A percentile compares a stretch with the other conserved stretches of the same genome.
These are phyloP conservation scores for Podila verticillata DNA, from an alignment of 192 early-diverging fungal genomes.

Conservation along the genomic window DNA sequence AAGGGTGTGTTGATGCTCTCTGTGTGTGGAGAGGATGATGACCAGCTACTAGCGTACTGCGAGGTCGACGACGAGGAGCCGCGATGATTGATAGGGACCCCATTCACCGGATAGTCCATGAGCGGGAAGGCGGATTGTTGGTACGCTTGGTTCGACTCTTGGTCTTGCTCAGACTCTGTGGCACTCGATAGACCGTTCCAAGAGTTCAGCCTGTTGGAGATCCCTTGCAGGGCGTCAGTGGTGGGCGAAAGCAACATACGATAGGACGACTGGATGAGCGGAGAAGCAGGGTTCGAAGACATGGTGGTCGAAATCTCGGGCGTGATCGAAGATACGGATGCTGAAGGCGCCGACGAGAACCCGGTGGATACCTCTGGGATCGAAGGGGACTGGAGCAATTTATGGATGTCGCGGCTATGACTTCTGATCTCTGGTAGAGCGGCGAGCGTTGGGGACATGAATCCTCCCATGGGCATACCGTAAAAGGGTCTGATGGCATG, in stretches of 20 bases:
- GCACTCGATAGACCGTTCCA: slow-evolving; percentile 28
- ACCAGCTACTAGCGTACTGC: background rate
- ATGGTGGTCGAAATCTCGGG: background rate
- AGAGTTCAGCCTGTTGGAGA: slow-evolving; percentile 32
- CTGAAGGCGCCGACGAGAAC: slow-evolving; percentile 4
- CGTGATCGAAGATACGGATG: background rate
- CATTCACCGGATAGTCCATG: background rate
- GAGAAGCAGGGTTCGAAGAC: slow-evolving; percentile 15
- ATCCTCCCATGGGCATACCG: slow-evolving; percentile 46
- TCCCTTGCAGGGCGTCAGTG: slow-evolving; percentile 16
- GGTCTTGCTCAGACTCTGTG: background rate
- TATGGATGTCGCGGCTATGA: background rate
- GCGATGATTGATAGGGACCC: background rate
- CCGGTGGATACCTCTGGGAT: slow-evolving; percentile 1
- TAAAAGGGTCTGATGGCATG: slow-evolving; percentile 28
- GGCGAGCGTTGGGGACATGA: slow-evolving; percentile 38
- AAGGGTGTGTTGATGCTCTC: background rate
- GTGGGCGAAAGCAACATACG: slow-evolving; percentile 32
- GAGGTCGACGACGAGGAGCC: background rate
- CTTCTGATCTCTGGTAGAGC: slow-evolving; percentile 24
- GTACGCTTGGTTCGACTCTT: background rate
- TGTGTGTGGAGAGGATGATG: background rate
- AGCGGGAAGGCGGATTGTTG: background rate
- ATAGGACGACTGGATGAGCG: slow-evolving; percentile 16
- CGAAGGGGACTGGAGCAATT: background rate